phyloP scores from a whole-genome alignment of 331 rosid species.

The Acacia pycnantha region DNA sequence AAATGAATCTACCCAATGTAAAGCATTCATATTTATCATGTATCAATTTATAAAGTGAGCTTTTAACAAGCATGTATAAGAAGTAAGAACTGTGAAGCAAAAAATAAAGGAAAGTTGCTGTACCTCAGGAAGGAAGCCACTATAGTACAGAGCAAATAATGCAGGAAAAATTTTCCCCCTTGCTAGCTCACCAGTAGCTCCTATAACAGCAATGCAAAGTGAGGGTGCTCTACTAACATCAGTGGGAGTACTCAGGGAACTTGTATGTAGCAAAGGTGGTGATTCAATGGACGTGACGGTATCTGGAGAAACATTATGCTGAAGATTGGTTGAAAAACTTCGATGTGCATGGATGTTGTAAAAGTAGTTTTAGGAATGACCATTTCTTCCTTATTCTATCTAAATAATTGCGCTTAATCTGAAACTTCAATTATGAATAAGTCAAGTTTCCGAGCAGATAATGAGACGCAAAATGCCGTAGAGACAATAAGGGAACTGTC shows the following conservation, averaged over 20 bases:
- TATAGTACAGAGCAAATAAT: constrained; percentile 82
- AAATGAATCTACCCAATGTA: constrained; percentile 8
- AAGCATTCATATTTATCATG: neutral
- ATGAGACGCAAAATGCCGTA: neutral
- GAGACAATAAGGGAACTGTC: neutral
- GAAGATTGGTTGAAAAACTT: constrained; percentile 27
- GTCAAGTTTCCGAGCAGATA: neutral
- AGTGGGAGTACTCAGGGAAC: constrained; percentile 20
- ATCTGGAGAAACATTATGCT: constrained; percentile 33
- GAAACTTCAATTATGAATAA: neutral
- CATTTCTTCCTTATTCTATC: neutral
- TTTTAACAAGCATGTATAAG: constrained; percentile 1
- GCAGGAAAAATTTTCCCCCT: constrained; percentile 89
- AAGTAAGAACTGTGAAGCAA: neutral
- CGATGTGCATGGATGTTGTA: neutral
- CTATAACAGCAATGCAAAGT: constrained; percentile 84
- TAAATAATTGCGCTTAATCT: neutral
- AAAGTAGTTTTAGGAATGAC: constrained; percentile 1
- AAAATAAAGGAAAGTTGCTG: constrained; percentile 13
- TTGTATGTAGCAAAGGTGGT: constrained; percentile 43
- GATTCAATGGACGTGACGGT: constrained; percentile 35
- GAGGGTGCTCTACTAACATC: constrained; percentile 48
- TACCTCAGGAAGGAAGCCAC: constrained; percentile 96
- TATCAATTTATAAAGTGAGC: constrained; percentile 9
- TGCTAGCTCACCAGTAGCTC: constrained; percentile 96